Percentiles rank a stretch among this genome's conserved stretches.
These are phyloP conservation scores for Coemansia brasiliensis DNA, from an alignment of 192 early-diverging fungal species.

Conservation along the genomic window DNA sequence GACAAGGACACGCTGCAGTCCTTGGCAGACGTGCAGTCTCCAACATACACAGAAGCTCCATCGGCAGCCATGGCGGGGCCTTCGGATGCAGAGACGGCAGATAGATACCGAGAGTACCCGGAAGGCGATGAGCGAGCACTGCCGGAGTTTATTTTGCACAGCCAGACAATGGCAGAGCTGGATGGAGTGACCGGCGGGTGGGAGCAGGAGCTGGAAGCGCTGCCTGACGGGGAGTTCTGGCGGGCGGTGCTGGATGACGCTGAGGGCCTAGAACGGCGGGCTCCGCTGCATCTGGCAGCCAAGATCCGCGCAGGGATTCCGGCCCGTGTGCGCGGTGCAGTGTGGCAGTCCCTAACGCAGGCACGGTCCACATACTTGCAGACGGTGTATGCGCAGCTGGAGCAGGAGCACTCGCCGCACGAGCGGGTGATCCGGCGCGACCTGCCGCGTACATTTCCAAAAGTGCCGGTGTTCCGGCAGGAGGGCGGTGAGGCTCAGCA, in stretches of 20 bases:
- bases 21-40: slow-evolving; percentile 32
- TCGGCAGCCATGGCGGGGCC: not conserved
- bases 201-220: slow-evolving; percentile 28
- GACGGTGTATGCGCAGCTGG: slow-evolving; percentile 75
- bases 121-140: slow-evolving; percentile 50
- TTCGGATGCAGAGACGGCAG: not conserved
- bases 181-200: slow-evolving; percentile 38
- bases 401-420: slow-evolving; percentile 72
- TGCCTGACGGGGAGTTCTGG: slow-evolving; percentile 45
- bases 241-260: slow-evolving; percentile 25
- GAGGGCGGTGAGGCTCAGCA: slow-evolving; percentile 84
- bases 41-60: slow-evolving; percentile 1
- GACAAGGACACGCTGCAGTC: slow-evolving; percentile 32
- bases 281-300: slow-evolving; percentile 42
- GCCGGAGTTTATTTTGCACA: slow-evolving; percentile 34
- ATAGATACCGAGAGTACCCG: slow-evolving; percentile 35
- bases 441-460: slow-evolving; percentile 89
- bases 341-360: slow-evolving; percentile 91
- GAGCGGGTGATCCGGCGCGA: slow-evolving; percentile 92
- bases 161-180: slow-evolving; percentile 37
- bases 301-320: slow-evolving; percentile 71
- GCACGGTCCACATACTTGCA: slow-evolving; percentile 80
- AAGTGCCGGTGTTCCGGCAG: slow-evolving; percentile 80
- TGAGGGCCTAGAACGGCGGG: slow-evolving; percentile 21
- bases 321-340: slow-evolving; percentile 74